Conservation (phyloP, 1,284 basidiomycete genomes). For the Microbotryum scabiosae region DNA sequence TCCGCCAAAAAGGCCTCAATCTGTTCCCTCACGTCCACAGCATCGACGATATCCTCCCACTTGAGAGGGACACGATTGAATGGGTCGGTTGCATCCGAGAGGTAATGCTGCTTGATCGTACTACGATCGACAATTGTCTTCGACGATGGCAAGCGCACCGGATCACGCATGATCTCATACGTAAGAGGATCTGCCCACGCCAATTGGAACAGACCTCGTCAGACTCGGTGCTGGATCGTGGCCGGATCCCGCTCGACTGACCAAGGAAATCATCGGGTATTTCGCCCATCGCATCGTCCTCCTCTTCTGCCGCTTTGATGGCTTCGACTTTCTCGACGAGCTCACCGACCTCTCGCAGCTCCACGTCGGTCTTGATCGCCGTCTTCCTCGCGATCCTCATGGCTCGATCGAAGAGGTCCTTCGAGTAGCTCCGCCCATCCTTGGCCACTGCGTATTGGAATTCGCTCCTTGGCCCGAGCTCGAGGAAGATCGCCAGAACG, state of each 20-base stretch:
- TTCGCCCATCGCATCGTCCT: slow-evolving; percentile 81
- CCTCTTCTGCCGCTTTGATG: slow-evolving; percentile 65
- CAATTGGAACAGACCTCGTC: slow-evolving; percentile 27
- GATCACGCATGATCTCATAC: slow-evolving; percentile 92
- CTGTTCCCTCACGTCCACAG: slow-evolving; percentile 22
- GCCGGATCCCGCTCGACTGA: slow-evolving; percentile 35
- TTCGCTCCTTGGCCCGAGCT: slow-evolving; percentile 67
- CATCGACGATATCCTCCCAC: slow-evolving; percentile 39
- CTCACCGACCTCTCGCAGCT: slow-evolving; percentile 61
- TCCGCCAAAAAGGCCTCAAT: slow-evolving; percentile 24
- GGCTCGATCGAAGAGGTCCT: slow-evolving; percentile 74
- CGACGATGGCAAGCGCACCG: slow-evolving; percentile 82
- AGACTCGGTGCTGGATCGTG: no score
- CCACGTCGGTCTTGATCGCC: slow-evolving; percentile 66
- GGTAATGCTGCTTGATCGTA: slow-evolving; percentile 79
- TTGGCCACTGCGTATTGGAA: slow-evolving; percentile 85
- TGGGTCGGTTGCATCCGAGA: slow-evolving; percentile 68
- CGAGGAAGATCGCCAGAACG: slow-evolving; percentile 84
- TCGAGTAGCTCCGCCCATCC: slow-evolving; percentile 85
- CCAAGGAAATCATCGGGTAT: slow-evolving; percentile 92
- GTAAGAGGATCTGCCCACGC: slow-evolving; percentile 68
- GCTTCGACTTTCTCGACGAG: slow-evolving; percentile 82
- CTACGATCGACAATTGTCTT: slow-evolving; percentile 71
- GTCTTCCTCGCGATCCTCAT: slow-evolving; percentile 59
- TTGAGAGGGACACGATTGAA: slow-evolving; percentile 43